Evolutionary conservation across 2,329 filamentous ascomycete species (phyloP).

Genomic region (Trichoderma gracile): DNA sequence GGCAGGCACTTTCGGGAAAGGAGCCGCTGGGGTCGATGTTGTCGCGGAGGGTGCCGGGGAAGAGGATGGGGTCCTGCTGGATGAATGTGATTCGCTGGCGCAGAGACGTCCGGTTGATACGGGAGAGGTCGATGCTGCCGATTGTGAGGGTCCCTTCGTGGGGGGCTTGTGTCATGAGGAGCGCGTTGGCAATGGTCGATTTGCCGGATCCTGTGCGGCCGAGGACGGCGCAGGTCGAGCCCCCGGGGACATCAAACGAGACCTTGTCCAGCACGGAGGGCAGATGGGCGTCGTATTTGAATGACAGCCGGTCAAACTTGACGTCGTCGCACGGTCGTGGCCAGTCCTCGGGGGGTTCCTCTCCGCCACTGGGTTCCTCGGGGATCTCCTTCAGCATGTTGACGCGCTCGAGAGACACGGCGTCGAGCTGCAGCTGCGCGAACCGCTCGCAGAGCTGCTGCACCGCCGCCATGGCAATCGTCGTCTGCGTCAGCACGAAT

Average conservation of each 20-base stretch:
- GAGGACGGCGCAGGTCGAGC: slow-evolving; percentile 65
- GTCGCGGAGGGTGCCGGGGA: slow-evolving; percentile 59
- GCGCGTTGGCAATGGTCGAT: slow-evolving; percentile 67
- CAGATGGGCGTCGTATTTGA: slow-evolving; percentile 76
- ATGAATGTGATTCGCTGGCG: slow-evolving; percentile 62
- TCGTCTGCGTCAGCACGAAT: slow-evolving; percentile 68
- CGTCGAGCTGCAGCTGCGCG: slow-evolving; percentile 86
- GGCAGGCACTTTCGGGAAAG: slow-evolving; percentile 53
- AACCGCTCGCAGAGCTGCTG: slow-evolving; percentile 72
- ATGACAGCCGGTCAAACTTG: slow-evolving; percentile 72
- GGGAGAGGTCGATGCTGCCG: slow-evolving; percentile 54
- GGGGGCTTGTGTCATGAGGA: slow-evolving; percentile 58
- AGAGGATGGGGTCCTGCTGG: slow-evolving; percentile 64
- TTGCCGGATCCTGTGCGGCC: slow-evolving; percentile 87
- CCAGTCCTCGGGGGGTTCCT: slow-evolving; percentile 74
- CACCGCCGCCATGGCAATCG: slow-evolving; percentile 40
- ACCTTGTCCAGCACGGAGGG: slow-evolving; percentile 70
- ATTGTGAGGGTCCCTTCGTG: slow-evolving; percentile 53
- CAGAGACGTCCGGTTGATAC: slow-evolving; percentile 56
- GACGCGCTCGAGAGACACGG: slow-evolving; percentile 85
- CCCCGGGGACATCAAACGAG: slow-evolving; percentile 69
- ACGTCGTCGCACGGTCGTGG: slow-evolving; percentile 71
- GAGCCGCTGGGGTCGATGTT: slow-evolving; percentile 70
- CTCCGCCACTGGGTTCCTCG: slow-evolving; percentile 67
- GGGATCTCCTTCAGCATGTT: slow-evolving; percentile 79